Percentiles rank a stretch among this genome's conserved stretches.
Evolutionary conservation across 768 basidiomycete species (phyloP).

Genomic region (Hericium erinaceus): DNA sequence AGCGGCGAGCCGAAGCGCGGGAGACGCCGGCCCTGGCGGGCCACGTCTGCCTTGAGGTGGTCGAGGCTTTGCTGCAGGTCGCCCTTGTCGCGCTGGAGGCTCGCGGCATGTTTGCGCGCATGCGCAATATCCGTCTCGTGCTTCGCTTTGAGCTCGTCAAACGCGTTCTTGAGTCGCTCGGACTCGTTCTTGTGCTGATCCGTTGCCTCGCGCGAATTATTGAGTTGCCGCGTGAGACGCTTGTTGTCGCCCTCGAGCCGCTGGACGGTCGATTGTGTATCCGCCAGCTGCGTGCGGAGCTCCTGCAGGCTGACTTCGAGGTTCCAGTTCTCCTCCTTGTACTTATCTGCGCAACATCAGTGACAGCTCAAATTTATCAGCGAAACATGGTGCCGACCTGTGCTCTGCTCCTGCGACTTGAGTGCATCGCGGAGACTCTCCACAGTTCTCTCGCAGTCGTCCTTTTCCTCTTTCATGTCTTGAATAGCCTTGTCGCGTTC

Average conservation of each 20-base stretch:
- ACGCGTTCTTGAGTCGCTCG: conserved; percentile 52
- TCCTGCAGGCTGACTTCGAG: conserved; percentile 91
- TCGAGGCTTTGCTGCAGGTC: conserved; percentile 83
- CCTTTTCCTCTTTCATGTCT: conserved; percentile 87
- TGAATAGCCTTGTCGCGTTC: conserved; percentile 91
- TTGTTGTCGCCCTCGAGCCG: conserved; percentile 80
- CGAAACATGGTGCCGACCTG: conserved; percentile 41
- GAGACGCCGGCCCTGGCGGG: conserved; percentile 51
- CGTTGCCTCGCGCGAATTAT: conserved; percentile 58
- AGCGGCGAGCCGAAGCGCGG: conserved; percentile 65
- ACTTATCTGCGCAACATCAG: conserved; percentile 55
- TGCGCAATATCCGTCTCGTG: conserved; percentile 95
- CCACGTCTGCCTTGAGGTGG: conserved; percentile 60
- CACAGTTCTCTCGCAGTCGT: conserved; percentile 72
- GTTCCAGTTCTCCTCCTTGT: conserved; percentile 99
- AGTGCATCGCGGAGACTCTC: conserved; percentile 68
- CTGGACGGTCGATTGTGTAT: conserved; percentile 53
- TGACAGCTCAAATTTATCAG: conserved; percentile 1
- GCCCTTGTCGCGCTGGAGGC: conserved; percentile 84
- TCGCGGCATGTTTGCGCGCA: conserved; percentile 79
- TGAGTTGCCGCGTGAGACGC: conserved; percentile 67
- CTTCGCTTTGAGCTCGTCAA: conserved; percentile 75
- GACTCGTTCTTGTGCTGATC: conserved; percentile 85
- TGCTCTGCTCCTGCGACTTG: conserved; percentile 70
- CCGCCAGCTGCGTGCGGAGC: conserved; percentile 57